Percentiles rank a stretch among this genome's conserved stretches.
phyloP scores from a whole-genome alignment of 1,139 yeast species.

The Geotrichum cucujoidarum region DNA sequence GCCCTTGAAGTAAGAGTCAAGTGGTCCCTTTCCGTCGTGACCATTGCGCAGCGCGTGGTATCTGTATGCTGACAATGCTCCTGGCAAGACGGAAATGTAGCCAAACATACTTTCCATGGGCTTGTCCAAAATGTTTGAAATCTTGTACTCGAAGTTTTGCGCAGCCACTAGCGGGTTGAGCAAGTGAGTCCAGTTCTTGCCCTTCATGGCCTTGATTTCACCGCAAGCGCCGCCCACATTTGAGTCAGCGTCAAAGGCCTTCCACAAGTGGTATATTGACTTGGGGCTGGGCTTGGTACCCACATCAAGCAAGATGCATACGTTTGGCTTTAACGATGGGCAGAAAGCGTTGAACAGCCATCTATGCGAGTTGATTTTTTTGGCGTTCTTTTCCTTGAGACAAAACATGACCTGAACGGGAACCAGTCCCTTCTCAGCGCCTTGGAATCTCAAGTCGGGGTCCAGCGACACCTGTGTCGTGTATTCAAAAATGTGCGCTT shows the following conservation, averaged over 20 bases:
- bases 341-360: slow-evolving; percentile 96
- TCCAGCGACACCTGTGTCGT: slow-evolving; percentile 87
- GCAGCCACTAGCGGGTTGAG: slow-evolving; percentile 92
- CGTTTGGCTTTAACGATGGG: slow-evolving; percentile 78
- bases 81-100: slow-evolving; percentile 88
- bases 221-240: slow-evolving; percentile 99
- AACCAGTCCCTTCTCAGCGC: slow-evolving; percentile 74
- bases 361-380: slow-evolving; percentile 90
- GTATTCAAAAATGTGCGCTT: slow-evolving; percentile 89
- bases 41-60: slow-evolving; percentile 81
- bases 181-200: slow-evolving; percentile 73
- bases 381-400: slow-evolving; percentile 80
- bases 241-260: slow-evolving; percentile 91
- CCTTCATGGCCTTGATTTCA: slow-evolving; percentile 90
- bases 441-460: slow-evolving; percentile 74
- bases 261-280: slow-evolving; percentile 90
- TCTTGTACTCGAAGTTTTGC: slow-evolving; percentile 93
- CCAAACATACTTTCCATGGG: slow-evolving; percentile 94
- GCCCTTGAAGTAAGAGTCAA: slow-evolving; percentile 83
- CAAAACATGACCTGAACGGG: slow-evolving; percentile 93
- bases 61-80: slow-evolving; percentile 92
- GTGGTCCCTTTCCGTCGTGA: slow-evolving; percentile 89
- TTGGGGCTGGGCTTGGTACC: slow-evolving; percentile 89
- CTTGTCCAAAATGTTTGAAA: slow-evolving; percentile 91
- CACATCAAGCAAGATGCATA: slow-evolving; percentile 79